Evolutionary conservation across 1,284 basidiomycete genomes (phyloP).

Genomic region (Ustilago bromivora): DNA sequence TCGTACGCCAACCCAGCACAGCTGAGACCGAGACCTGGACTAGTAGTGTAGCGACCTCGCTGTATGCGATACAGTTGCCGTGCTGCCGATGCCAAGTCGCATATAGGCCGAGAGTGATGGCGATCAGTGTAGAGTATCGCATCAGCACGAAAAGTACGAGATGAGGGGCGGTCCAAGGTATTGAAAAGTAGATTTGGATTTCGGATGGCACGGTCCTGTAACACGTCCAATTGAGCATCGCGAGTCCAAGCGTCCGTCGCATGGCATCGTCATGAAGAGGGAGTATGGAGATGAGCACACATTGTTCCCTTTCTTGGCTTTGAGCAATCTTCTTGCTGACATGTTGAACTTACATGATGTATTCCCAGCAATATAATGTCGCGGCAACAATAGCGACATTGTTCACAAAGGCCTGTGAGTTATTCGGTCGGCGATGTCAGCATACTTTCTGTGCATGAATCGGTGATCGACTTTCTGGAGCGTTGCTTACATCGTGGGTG

Average conservation of each 20-base stretch:
- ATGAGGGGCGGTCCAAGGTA: constrained; percentile 37
- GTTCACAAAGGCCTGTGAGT: constrained; percentile 13
- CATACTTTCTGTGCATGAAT: not conserved
- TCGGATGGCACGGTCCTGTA: constrained; percentile 37
- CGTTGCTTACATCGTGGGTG: constrained; percentile 22
- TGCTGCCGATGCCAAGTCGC: constrained; percentile 30
- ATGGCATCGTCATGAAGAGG: not conserved
- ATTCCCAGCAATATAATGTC: constrained; percentile 41
- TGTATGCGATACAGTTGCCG: constrained; percentile 38
- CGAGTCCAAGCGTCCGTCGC: not conserved
- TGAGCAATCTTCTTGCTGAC: not conserved
- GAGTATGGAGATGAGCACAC: not conserved
- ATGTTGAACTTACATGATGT: constrained; percentile 26
- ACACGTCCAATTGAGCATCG: not conserved
- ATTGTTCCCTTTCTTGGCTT: not conserved
- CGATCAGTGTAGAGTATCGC: constrained; percentile 49
- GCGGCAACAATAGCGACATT: constrained; percentile 31
- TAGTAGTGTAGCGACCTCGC: constrained; percentile 40
- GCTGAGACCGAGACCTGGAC: constrained; percentile 53
- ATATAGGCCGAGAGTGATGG: constrained; percentile 45
- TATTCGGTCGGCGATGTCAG: not conserved
- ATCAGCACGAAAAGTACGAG: constrained; percentile 53
- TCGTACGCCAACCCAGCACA: constrained; percentile 58
- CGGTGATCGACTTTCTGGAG: not conserved
- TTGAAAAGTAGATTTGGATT: constrained; percentile 25